Percentiles rank a stretch among this genome's conserved stretches.
phyloP scores from a whole-genome alignment of 1,284 basidiomycete genomes.

The Sporisorium iseilematis-ciliati region DNA sequence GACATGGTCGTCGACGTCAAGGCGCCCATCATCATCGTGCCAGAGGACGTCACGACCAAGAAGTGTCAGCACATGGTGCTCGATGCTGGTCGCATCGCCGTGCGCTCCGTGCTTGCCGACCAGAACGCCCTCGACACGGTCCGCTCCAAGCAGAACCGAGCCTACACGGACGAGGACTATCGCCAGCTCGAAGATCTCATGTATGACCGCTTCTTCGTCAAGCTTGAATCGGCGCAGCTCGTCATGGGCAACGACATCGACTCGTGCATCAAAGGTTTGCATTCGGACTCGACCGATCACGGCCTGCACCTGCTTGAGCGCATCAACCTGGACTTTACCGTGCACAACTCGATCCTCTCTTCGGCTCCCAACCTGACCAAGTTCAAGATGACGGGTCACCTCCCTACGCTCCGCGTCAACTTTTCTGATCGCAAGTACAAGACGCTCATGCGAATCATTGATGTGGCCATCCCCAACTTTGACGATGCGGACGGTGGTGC shows the following conservation, averaged over 20 bases:
- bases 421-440: slow-evolving; percentile 97
- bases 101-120: slow-evolving; percentile 89
- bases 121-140: slow-evolving; percentile 85
- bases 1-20: slow-evolving; percentile 97
- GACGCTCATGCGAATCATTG: slow-evolving; percentile 90
- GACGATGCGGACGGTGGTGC: slow-evolving; percentile 72
- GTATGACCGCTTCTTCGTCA: slow-evolving; percentile 92
- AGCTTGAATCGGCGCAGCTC: slow-evolving; percentile 89
- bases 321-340: slow-evolving; percentile 88
- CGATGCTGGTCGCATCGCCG: slow-evolving; percentile 96
- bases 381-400: slow-evolving; percentile 90
- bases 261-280: slow-evolving; percentile 76
- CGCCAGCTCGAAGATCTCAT: slow-evolving; percentile 88
- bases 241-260: slow-evolving; percentile 88
- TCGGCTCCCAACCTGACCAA: slow-evolving; percentile 85
- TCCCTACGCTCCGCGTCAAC: slow-evolving; percentile 91
- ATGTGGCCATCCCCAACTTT: slow-evolving; percentile 89
- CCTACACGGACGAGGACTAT: slow-evolving; percentile 92
- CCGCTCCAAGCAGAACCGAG: slow-evolving; percentile 84
- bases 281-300: slow-evolving; percentile 75
- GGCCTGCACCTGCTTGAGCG: slow-evolving; percentile 84
- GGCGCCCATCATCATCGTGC: slow-evolving; percentile 96
- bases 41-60: slow-evolving; percentile 82
- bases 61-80: slow-evolving; percentile 89
- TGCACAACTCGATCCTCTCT: slow-evolving; percentile 94